Evolutionary conservation across 169 alveolate genomes (phyloP).

Genomic region (Babesia ovata): DNA sequence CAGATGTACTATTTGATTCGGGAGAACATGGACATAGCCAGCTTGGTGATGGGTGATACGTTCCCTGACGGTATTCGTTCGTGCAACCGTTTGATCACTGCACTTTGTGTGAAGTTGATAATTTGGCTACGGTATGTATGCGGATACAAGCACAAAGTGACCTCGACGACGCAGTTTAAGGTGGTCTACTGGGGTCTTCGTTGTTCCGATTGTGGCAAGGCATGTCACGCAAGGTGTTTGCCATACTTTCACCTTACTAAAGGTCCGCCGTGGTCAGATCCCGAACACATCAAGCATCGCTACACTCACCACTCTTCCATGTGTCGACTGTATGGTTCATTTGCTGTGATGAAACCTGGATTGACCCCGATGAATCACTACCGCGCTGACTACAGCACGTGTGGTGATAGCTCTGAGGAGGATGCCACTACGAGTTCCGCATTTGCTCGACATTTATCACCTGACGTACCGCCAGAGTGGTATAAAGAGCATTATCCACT

Average conservation of each 20-base stretch:
- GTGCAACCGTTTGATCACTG: constrained; percentile 8
- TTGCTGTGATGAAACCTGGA: constrained; percentile 5
- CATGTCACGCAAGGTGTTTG: constrained; percentile 53
- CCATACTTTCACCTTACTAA: constrained; percentile 33
- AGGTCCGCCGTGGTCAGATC: constrained; percentile 23
- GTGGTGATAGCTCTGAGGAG: background rate
- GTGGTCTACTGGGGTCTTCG: constrained; percentile 57
- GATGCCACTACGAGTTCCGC: background rate
- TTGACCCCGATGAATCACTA: constrained; percentile 1
- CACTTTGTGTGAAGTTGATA: constrained; percentile 32
- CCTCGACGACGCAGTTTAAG: constrained; percentile 4
- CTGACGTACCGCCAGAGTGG: background rate
- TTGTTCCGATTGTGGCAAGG: constrained; percentile 36
- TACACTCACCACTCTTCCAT: constrained; percentile 2
- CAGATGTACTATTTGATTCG: constrained; percentile 14
- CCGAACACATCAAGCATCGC: constrained; percentile 9
- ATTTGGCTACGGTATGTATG: constrained; percentile 37
- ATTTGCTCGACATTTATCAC: background rate
- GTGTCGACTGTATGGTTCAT: constrained; percentile 10
- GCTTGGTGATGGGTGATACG: constrained; percentile 6
- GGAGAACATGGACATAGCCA: constrained; percentile 36
- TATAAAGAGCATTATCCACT: no score
- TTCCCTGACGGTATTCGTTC: background rate
- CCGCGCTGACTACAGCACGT: background rate
- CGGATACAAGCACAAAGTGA: constrained; percentile 1